Evolutionary conservation across 345 rosid species (phyloP).

Genomic region (Noccaea caerulescens): DNA sequence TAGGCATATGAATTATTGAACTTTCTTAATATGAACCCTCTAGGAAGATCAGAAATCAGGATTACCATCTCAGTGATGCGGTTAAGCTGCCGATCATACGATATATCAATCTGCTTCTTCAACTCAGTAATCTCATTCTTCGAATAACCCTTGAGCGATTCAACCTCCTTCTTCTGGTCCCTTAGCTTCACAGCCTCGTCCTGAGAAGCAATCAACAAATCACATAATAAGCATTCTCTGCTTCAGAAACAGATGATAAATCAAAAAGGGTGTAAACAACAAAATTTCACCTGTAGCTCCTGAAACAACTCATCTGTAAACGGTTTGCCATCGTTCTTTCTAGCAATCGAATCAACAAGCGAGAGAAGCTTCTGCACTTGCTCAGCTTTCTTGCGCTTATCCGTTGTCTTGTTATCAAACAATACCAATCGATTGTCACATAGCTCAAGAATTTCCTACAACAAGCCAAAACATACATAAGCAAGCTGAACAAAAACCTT

Average conservation of each 20-base stretch:
- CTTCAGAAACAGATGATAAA: slow-evolving; percentile 4
- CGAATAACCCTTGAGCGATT: slow-evolving; percentile 62
- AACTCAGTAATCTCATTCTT: slow-evolving; percentile 58
- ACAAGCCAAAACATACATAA: neutral
- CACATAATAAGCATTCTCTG: slow-evolving; percentile 13
- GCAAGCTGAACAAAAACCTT: neutral
- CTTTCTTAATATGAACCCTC: too few species aligned
- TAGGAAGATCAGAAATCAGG: neutral
- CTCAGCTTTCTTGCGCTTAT: slow-evolving; percentile 54
- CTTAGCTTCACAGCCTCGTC: slow-evolving; percentile 70
- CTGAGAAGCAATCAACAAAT: slow-evolving; percentile 39
- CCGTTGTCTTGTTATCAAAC: slow-evolving; percentile 82
- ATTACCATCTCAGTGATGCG: slow-evolving; percentile 62
- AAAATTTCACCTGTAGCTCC: slow-evolving; percentile 61
- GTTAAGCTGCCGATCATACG: slow-evolving; percentile 68
- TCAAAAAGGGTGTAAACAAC: neutral
- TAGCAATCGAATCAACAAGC: slow-evolving; percentile 57
- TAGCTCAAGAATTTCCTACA: slow-evolving; percentile 66
- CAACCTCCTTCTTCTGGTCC: slow-evolving; percentile 67
- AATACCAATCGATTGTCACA: slow-evolving; percentile 67
- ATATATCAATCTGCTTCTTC: slow-evolving; percentile 60
- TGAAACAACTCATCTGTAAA: slow-evolving; percentile 74
- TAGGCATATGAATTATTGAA: too few species aligned
- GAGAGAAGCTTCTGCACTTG: slow-evolving; percentile 73
- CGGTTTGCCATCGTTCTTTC: slow-evolving; percentile 70